Evolutionary conservation across 2,329 filamentous ascomycete species (phyloP).

Genomic region (Colletotrichum acutatum): DNA sequence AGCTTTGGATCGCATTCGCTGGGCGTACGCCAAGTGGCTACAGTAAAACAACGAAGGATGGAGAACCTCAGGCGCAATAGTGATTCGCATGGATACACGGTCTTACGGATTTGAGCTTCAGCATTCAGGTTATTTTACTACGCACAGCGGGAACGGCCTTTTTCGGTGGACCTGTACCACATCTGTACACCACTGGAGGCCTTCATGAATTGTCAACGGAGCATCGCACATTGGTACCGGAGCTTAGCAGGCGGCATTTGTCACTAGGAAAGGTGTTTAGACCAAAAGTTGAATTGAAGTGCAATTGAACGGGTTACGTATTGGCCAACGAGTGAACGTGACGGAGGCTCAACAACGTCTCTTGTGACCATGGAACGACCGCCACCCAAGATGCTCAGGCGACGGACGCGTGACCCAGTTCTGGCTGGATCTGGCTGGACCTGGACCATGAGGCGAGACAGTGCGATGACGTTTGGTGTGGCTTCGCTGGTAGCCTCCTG

Average conservation of each 20-base stretch:
- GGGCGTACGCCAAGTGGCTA: conserved; percentile 88
- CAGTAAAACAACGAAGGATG: conserved; percentile 40
- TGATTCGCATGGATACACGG: conserved; percentile 32
- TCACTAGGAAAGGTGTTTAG: conserved; percentile 23
- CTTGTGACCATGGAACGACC: conserved; percentile 11
- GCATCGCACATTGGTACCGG: conserved; percentile 30
- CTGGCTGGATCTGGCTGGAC: background rate
- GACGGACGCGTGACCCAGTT: conserved; percentile 16
- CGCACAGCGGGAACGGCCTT: conserved; percentile 25
- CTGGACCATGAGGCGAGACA: conserved; percentile 26
- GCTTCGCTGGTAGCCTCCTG: conserved; percentile 18
- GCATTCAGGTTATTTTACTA: conserved; percentile 29
- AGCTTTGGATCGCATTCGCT: conserved; percentile 85
- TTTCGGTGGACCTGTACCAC: conserved; percentile 21
- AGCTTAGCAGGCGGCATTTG: conserved; percentile 35
- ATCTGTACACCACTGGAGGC: conserved; percentile 21
- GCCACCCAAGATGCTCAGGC: background rate
- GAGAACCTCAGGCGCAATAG: conserved; percentile 20
- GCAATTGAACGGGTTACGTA: background rate
- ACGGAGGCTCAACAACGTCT: background rate
- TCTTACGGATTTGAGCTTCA: conserved; percentile 30
- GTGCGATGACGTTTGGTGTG: conserved; percentile 30
- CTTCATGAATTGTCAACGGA: conserved; percentile 32
- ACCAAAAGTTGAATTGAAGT: conserved; percentile 23
- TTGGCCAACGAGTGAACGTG: background rate